A percentile compares a stretch with the other conserved stretches of the same genome.
phyloP scores from a whole-genome alignment of 1,284 basidiomycete genomes.

The Heterobasidion annosum region DNA sequence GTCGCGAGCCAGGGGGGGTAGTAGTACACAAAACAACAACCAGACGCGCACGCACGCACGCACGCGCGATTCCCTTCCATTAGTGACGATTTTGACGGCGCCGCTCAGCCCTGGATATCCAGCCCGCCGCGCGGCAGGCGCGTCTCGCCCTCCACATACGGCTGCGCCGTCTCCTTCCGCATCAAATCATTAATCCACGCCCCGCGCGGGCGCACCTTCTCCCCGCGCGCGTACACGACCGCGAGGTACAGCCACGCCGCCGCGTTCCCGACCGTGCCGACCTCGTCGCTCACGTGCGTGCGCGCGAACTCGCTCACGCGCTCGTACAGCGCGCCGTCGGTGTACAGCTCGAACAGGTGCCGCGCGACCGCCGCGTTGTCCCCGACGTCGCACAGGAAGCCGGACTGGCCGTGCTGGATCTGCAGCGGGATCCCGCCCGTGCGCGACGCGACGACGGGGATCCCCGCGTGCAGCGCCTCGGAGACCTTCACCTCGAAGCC shows the following conservation, averaged over 20 bases:
- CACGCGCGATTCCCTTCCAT: neutral
- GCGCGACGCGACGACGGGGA: slow-evolving; percentile 70
- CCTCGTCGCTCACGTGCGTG: slow-evolving; percentile 73
- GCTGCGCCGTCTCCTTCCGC: slow-evolving; percentile 62
- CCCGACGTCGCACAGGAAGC: slow-evolving; percentile 67
- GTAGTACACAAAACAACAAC: too few relatives aligned
- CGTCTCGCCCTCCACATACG: slow-evolving; percentile 55
- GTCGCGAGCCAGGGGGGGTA: too few relatives aligned
- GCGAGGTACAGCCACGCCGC: slow-evolving; percentile 78
- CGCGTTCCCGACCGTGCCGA: slow-evolving; percentile 71
- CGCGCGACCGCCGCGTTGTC: slow-evolving; percentile 67
- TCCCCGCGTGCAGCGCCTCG: slow-evolving; percentile 79
- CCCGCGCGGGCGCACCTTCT: slow-evolving; percentile 68
- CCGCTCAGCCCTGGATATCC: slow-evolving; percentile 6
- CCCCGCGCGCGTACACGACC: slow-evolving; percentile 63
- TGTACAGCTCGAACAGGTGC: slow-evolving; percentile 67
- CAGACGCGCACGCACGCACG: neutral
- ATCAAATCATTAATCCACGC: slow-evolving; percentile 76
- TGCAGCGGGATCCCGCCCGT: slow-evolving; percentile 89
- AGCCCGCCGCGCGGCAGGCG: slow-evolving; percentile 43
- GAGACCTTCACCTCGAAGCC: slow-evolving; percentile 92
- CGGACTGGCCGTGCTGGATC: slow-evolving; percentile 75
- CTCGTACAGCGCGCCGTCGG: slow-evolving; percentile 57
- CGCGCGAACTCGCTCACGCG: slow-evolving; percentile 59
- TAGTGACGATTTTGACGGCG: too few relatives aligned